Base-by-base conservation (phyloP, 768 basidiomycete genomes). In the Auriscalpium orientale region DNA sequence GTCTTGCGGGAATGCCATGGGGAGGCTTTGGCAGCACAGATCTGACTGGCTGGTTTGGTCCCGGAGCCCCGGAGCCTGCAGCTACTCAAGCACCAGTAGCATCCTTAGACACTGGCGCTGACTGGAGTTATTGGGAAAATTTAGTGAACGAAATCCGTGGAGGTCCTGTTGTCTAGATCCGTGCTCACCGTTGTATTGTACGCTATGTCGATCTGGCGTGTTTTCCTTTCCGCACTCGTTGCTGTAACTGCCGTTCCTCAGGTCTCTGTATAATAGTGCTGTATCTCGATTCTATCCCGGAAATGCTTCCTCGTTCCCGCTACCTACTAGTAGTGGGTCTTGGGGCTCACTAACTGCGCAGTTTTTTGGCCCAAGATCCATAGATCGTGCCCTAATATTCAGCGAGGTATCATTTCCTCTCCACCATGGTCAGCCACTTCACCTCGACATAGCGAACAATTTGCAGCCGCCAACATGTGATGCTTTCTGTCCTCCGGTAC, bases 111-210 rank as follows among this genome's bases (percentile, higher is more conserved):
- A 28, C 28, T 28, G 54, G 56, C 13, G 45, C 59, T 21, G 61
- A 62, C 28, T 62, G 59, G 54, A 57, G 36, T 40, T 62, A 62
- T 37, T 62, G 58, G 59, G 61, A 62, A 50, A 60, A 55, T 28
- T 53, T 62, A 40, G 61, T 62, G n/a, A 60, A 62, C 50, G 59
- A 60, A 47, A 62, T 62, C 18, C 56, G 61, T n/a, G 61, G 55
- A 40, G 58, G 51, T 18, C 61, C 61, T 13, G 43, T 49, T 8
- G 18, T 50, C 48, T 62, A 59, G 53, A 8, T 11, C 28, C 28
- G 4, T 28, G 28, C 28, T 28, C 28, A 28, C 28, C 28, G 28
- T 28, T 28, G 28, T 28, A 28, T 40, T 22, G 9, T 53, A 28
- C 15, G 28, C 44, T 50, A 46, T 37, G 33, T 18, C 36, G 35